phyloP scores from a whole-genome alignment of 495 filamentous ascomycete genomes.

The Aspergillus baeticus region DNA sequence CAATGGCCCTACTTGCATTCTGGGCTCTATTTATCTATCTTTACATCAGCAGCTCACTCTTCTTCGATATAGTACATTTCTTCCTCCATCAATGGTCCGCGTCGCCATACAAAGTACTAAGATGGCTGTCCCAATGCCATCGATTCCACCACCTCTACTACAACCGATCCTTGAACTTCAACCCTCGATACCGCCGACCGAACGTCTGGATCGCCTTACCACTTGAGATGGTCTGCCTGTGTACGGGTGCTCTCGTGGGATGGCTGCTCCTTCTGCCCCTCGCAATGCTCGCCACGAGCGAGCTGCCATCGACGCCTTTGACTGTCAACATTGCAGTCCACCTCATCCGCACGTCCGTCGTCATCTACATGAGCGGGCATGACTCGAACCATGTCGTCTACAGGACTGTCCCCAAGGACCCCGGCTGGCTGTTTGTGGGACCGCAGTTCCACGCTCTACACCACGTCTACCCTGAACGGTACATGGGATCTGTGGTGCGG shows the following conservation, averaged over 20 bases:
- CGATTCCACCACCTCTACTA: constrained; percentile 25
- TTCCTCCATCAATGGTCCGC: constrained; percentile 18
- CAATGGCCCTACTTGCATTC: not conserved
- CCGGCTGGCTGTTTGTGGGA: constrained; percentile 17
- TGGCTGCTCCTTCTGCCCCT: constrained; percentile 2
- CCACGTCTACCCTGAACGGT: constrained; percentile 23
- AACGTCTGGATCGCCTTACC: constrained; percentile 19
- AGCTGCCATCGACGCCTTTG: not conserved
- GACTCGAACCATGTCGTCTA: constrained; percentile 22
- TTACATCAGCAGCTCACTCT: constrained; percentile 17
- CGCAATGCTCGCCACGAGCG: not conserved
- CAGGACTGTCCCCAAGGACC: constrained; percentile 17
- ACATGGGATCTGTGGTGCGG: constrained; percentile 23
- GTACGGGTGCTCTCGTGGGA: constrained; percentile 10
- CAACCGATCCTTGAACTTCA: constrained; percentile 19
- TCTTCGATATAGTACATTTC: constrained; percentile 21
- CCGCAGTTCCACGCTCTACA: constrained; percentile 23
- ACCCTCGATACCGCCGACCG: constrained; percentile 14
- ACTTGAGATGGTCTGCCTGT: constrained; percentile 15
- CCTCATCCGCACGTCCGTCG: constrained; percentile 1
- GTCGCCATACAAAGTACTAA: constrained; percentile 16
- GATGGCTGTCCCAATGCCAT: constrained; percentile 17
- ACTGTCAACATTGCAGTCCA: constrained; percentile 1
- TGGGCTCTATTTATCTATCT: constrained; percentile 2
- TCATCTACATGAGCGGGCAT: constrained; percentile 13